Evolutionary conservation across 2,329 filamentous ascomycete species (phyloP).

Genomic region (Elsinoe fawcettii): DNA sequence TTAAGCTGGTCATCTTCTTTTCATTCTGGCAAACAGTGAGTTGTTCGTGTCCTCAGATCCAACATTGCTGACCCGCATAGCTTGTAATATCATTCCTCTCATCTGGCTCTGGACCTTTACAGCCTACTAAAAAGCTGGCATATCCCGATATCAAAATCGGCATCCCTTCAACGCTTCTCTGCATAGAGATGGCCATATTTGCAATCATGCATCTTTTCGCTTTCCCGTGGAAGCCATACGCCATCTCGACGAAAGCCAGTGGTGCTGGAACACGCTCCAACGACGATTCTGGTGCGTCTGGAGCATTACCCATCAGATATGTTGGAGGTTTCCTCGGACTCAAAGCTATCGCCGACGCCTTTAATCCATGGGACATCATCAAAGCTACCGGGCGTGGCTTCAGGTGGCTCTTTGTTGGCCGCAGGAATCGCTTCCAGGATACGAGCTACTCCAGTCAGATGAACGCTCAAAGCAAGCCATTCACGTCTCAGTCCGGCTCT

Average conservation of each 20-base stretch:
- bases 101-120: conserved; percentile 54
- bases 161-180: conserved; percentile 68
- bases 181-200: conserved; percentile 79
- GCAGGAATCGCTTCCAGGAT: conserved; percentile 47
- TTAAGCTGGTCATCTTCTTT: conserved; percentile 87
- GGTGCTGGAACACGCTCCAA: background rate
- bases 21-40: conserved; percentile 72
- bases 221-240: conserved; percentile 69
- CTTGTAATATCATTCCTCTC: conserved; percentile 55
- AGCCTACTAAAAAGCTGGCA: conserved; percentile 53
- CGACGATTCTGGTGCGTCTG: conserved; percentile 22
- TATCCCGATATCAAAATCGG: conserved; percentile 74
- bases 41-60: background rate
- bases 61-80: conserved; percentile 23
- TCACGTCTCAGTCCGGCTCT: background rate
- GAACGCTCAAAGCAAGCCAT: conserved; percentile 1
- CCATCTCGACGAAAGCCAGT: conserved; percentile 24
- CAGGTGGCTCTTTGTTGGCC: conserved; percentile 72
- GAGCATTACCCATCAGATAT: conserved; percentile 36
- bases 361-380: conserved; percentile 75
- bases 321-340: conserved; percentile 58
- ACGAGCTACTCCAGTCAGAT: conserved; percentile 29
- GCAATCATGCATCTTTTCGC: conserved; percentile 72
- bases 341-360: conserved; percentile 59
- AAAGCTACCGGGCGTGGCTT: conserved; percentile 72